Conservation (phyloP, 257 asterid species). For the Primulina huaijiensis region DNA sequence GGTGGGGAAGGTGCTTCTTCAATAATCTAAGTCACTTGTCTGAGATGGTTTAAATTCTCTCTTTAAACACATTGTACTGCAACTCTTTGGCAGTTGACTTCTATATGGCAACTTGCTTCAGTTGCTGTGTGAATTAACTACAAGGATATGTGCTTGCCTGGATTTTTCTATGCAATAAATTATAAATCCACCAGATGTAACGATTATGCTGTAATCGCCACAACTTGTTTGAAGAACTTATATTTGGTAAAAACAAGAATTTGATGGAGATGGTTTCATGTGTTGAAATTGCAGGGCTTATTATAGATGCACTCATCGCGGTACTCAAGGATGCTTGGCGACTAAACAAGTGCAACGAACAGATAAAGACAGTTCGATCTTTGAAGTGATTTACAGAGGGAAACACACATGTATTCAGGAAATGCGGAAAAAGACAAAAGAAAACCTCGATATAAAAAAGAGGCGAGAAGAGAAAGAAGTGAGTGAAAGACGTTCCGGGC, state of each 20-base stretch:
- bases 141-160: neutral
- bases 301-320: conserved; percentile 75
- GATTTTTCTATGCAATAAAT: neutral
- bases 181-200: too few relatives aligned
- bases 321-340: conserved; percentile 75
- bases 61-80: neutral
- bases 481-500: conserved; percentile 15
- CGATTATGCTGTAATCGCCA: too few relatives aligned
- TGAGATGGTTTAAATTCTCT: too few relatives aligned
- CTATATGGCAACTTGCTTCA: neutral
- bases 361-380: conserved; percentile 44
- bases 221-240: neutral
- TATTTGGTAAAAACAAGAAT: neutral
- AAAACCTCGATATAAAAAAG: conserved; percentile 3
- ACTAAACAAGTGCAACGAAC: conserved; percentile 74
- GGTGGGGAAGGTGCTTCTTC: too few relatives aligned
- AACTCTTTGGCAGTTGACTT: neutral
- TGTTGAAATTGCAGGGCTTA: conserved; percentile 52
- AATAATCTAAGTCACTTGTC: too few relatives aligned
- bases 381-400: conserved; percentile 68
- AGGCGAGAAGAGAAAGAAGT: conserved; percentile 25
- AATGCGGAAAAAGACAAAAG: conserved; percentile 28
- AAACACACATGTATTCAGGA: conserved; percentile 55
- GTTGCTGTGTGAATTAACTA: neutral
- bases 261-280: neutral